These are phyloP conservation scores for Saccharomycopsis sp. DNA, from an alignment of 805 yeast species.

Conservation along the genomic window DNA sequence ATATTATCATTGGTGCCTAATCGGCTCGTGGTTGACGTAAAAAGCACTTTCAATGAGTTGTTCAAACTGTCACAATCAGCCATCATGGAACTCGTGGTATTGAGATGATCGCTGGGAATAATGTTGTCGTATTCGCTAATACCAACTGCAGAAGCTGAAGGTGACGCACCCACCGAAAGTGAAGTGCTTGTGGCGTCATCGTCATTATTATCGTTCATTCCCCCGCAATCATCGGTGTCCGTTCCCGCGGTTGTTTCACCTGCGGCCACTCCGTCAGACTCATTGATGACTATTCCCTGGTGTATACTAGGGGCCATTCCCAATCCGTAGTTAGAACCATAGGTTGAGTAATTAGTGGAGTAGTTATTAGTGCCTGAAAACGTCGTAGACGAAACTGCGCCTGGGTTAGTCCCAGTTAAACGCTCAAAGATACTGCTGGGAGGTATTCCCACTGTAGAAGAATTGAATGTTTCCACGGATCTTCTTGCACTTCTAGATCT, in stretches of 20 bases:
- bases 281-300: not conserved
- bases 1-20: not conserved
- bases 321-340: not conserved
- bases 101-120: not conserved
- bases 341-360: not conserved
- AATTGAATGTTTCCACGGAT: slow-evolving; percentile 21
- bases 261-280: not conserved
- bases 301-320: not conserved
- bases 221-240: not conserved
- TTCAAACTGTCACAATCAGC: not conserved
- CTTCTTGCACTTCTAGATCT: slow-evolving; percentile 20
- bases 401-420: slow-evolving; percentile 3
- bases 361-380: not conserved
- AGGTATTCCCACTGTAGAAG: slow-evolving; percentile 21
- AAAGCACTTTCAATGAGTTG: not conserved
- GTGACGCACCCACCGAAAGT: not conserved
- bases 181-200: not conserved
- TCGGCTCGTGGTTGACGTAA: not conserved
- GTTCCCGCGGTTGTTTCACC: not conserved
- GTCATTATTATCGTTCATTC: not conserved
- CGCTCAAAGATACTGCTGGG: slow-evolving; percentile 21
- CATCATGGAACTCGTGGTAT: not conserved
- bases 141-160: not conserved
- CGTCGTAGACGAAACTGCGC: not conserved
- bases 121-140: not conserved